A percentile compares a stretch with the other conserved stretches of the same genome.
Evolutionary conservation across 1,284 basidiomycete genomes (phyloP).

Genomic region (Heterobasidion occidentale): DNA sequence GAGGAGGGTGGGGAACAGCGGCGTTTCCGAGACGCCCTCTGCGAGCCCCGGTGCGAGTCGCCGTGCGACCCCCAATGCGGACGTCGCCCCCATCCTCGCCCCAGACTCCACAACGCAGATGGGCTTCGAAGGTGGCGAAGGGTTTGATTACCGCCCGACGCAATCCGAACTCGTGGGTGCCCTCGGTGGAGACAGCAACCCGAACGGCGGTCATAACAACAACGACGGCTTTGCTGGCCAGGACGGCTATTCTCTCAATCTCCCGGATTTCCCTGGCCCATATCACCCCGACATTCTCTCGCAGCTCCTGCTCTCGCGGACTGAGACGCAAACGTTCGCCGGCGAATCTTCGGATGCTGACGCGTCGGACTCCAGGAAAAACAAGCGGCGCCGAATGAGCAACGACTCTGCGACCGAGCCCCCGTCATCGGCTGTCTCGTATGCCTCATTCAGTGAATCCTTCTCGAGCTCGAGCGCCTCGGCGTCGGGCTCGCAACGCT

Average conservation of each 20-base stretch:
- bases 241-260: constrained; percentile 22
- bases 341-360: constrained; percentile 32
- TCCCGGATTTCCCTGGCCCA: constrained; percentile 50
- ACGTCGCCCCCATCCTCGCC: constrained; percentile 47
- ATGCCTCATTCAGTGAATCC: constrained; percentile 22
- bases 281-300: constrained; percentile 63
- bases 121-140: constrained; percentile 34
- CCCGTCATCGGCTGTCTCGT: constrained; percentile 37
- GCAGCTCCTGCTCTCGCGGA: constrained; percentile 32
- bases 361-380: constrained; percentile 36
- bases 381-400: constrained; percentile 66
- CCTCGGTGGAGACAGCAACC: constrained; percentile 37
- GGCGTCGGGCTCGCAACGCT: constrained; percentile 35
- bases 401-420: constrained; percentile 51
- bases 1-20: constrained; percentile 29
- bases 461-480: constrained; percentile 19
- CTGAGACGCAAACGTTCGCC: constrained; percentile 43
- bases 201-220: constrained; percentile 30
- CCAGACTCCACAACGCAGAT: constrained; percentile 51
- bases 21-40: constrained; percentile 52
- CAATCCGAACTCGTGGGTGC: constrained; percentile 59
- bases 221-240: constrained; percentile 6
- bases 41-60: constrained; percentile 65
- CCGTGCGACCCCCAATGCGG: constrained; percentile 58
- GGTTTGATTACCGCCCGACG: constrained; percentile 28